Conservation (phyloP, 23 red algal genomes). For the Chondrus crispus region DNA sequence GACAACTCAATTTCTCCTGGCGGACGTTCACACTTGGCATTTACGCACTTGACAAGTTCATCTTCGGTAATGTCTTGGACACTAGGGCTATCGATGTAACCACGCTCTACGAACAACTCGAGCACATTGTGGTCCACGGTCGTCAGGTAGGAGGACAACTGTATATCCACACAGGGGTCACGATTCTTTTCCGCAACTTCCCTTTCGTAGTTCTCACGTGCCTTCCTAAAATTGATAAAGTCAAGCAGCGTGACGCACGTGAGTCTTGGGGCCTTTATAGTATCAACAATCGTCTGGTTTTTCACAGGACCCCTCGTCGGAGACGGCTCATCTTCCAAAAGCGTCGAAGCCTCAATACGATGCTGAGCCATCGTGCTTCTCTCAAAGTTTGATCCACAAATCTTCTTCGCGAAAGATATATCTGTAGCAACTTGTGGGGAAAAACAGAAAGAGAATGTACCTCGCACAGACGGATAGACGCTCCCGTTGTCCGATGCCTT, state of each 20-base stretch:
- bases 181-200: conserved; percentile 19
- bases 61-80: conserved; percentile 7
- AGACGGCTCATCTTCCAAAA: too few relatives aligned
- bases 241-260: not conserved
- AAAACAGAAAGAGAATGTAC: too few relatives aligned
- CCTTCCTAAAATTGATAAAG: conserved; percentile 1
- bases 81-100: not conserved
- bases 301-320: too few relatives aligned
- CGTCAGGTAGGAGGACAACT: not conserved
- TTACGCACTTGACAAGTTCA: not conserved
- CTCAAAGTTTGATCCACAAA: too few relatives aligned
- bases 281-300: not conserved
- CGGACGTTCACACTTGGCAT: not conserved
- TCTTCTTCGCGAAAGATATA: too few relatives aligned
- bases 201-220: conserved; percentile 16
- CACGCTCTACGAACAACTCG: not conserved
- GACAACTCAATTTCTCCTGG: conserved; percentile 1
- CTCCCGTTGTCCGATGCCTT: too few relatives aligned
- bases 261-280: not conserved
- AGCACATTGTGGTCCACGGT: not conserved
- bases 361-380: too few relatives aligned
- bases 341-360: too few relatives aligned
- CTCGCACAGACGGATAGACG: too few relatives aligned
- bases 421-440: too few relatives aligned
- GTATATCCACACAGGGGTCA: not conserved